These are phyloP conservation scores for Russula earlei DNA, from an alignment of 768 basidiomycete species.

Conservation along the genomic window DNA sequence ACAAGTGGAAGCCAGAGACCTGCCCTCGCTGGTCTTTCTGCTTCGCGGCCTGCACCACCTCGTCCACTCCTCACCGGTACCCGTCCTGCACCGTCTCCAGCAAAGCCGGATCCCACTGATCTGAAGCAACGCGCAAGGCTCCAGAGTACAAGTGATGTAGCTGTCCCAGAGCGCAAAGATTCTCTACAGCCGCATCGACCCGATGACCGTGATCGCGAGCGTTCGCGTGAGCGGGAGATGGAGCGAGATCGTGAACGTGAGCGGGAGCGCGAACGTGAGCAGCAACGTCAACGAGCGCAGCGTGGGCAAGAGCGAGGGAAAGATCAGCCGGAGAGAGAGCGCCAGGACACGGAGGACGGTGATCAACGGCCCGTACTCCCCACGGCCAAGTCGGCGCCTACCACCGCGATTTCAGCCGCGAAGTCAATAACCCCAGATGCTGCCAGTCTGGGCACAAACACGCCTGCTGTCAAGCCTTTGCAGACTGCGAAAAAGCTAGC, in stretches of 20 bases:
- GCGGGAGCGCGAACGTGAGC: conserved; percentile 20
- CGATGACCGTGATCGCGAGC: conserved; percentile 28
- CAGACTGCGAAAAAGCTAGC: conserved; percentile 53
- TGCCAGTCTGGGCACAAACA: conserved; percentile 43
- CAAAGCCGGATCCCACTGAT: conserved; percentile 52
- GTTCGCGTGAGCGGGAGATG: conserved; percentile 23
- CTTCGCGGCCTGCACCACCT: conserved; percentile 59
- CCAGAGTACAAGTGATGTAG: conserved; percentile 36
- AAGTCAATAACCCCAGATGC: conserved; percentile 36
- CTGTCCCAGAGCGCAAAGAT: conserved; percentile 40
- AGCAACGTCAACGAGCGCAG: conserved; percentile 19
- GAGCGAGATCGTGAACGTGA: conserved; percentile 24
- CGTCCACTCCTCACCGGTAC: conserved; percentile 51
- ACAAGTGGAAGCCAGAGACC: conserved; percentile 24
- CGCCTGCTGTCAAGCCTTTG: conserved; percentile 63
- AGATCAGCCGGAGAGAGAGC: conserved; percentile 27
- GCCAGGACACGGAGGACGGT: conserved; percentile 22
- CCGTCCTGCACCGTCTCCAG: conserved; percentile 44
- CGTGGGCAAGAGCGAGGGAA: conserved; percentile 24
- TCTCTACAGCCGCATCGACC: conserved; percentile 27
- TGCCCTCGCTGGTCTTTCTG: conserved; percentile 33
- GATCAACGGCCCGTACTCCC: conserved; percentile 26
- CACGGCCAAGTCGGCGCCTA: conserved; percentile 38
- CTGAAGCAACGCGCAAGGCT: conserved; percentile 55
- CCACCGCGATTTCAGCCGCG: conserved; percentile 35